Base-by-base conservation (phyloP, 2,329 filamentous ascomycete genomes). In the Venturia oleaginea region DNA sequence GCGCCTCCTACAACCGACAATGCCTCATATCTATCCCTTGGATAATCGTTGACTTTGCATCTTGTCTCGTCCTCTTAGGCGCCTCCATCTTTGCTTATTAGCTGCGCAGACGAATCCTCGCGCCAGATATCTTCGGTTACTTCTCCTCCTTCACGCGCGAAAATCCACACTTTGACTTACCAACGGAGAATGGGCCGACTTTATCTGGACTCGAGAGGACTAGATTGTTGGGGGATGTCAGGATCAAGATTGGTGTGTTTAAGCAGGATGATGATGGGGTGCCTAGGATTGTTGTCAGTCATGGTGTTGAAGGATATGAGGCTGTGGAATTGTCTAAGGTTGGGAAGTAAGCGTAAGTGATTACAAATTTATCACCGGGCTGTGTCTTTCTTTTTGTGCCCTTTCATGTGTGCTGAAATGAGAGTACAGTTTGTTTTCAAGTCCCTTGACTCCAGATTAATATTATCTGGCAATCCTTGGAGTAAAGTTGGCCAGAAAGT, bases 41-140 rank as follows among this genome's bases (percentile, higher is more conserved):
- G 59, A 61, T 61, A 3, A 30, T 37, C n/a, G 17, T 61, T 24
- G 59, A 61, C 37, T 61, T 61, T 24, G 30, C 32, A 5, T 61
- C 59, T 15, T 61, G 59, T 30, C 15, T 24, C 24, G 24, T 61
- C 30, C 37, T 61, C 5, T 22, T 61, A 13, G 17, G 13, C 8
- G 59, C 59, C 32, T 15, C 59, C 32, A 13, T 37, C 24, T 27
- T 61, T 43, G 32, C n/a, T 24, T 13, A 17, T 19, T 15, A 13
- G 17, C 30, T 61, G 8, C 30, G 59, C 30, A 61, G 5, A 24
- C 19, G 24, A 15, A 61, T 24, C 15, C 15, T 61, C 30, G 59
- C 32, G 4, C 59, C 59, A 4, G 59, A 61, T 43, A 42, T 61
- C 34, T 61, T 61, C 37, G 59, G 59, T 22, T 61, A 61, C n/a